Evolutionary conservation across 805 yeast genomes (phyloP).

Genomic region (Maudiozyma bulderi): DNA sequence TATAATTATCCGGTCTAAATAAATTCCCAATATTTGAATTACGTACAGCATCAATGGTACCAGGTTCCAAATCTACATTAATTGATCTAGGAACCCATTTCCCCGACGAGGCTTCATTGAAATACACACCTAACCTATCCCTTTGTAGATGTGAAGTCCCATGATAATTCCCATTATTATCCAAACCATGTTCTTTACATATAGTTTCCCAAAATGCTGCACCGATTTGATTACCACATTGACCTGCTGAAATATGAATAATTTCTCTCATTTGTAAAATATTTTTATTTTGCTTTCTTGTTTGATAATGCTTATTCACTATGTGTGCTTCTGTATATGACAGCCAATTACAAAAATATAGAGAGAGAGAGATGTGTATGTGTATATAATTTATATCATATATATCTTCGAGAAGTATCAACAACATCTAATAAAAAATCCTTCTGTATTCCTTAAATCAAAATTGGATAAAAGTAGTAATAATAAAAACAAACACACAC

Average conservation of each 20-base stretch:
- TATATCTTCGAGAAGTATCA: too few species aligned
- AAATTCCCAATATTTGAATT: slow-evolving; percentile 73
- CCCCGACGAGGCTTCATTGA: slow-evolving; percentile 76
- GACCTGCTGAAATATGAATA: slow-evolving; percentile 93
- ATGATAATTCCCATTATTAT: slow-evolving; percentile 62
- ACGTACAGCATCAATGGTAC: slow-evolving; percentile 79
- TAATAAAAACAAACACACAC: too few species aligned
- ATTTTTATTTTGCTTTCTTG: too few species aligned
- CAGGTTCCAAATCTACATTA: slow-evolving; percentile 88
- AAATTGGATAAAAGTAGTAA: too few species aligned
- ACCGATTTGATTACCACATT: slow-evolving; percentile 98
- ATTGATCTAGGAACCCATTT: slow-evolving; percentile 93
- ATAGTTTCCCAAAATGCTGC: slow-evolving; percentile 92
- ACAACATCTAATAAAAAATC: too few species aligned
- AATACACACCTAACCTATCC: slow-evolving; percentile 67
- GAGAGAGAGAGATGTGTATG: neutral
- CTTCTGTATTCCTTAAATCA: too few species aligned
- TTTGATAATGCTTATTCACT: neutral
- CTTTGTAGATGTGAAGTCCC: slow-evolving; percentile 47
- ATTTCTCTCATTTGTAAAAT: slow-evolving; percentile 33
- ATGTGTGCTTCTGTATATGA: neutral
- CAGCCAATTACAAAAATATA: neutral
- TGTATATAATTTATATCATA: too few species aligned
- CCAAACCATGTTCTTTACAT: slow-evolving; percentile 81
- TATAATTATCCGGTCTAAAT: slow-evolving; percentile 86